phyloP scores from a whole-genome alignment of 352 stramenopile species.

The Pythium biforme region DNA sequence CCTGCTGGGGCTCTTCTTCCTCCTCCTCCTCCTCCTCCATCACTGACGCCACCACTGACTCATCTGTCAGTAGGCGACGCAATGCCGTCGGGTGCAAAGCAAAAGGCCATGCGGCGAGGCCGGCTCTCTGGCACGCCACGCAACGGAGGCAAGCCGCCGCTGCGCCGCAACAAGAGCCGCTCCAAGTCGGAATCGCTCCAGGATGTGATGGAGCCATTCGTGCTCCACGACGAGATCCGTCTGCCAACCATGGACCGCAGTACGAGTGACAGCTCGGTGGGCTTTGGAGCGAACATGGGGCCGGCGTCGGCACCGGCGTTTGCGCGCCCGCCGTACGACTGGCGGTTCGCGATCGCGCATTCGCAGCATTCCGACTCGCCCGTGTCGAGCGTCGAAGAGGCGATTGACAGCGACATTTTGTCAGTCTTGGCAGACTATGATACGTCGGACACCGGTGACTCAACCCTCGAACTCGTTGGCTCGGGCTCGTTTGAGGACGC shows the following conservation, averaged over 20 bases:
- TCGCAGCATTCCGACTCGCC: conserved; percentile 28
- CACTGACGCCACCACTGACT: neutral
- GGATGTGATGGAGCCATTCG: conserved; percentile 22
- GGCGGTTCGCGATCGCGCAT: conserved; percentile 23
- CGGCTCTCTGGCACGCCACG: conserved; percentile 39
- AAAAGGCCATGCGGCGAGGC: conserved; percentile 28
- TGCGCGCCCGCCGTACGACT: conserved; percentile 21
- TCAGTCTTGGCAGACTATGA: conserved; percentile 61
- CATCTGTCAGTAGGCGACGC: neutral
- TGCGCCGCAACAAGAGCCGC: conserved; percentile 42
- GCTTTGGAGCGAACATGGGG: conserved; percentile 21
- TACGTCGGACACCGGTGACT: conserved; percentile 36
- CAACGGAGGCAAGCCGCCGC: conserved; percentile 23
- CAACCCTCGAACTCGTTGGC: conserved; percentile 19
- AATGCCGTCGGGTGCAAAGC: conserved; percentile 5
- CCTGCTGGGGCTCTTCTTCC: no score
- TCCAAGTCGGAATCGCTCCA: conserved; percentile 65
- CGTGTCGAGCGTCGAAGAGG: conserved; percentile 53
- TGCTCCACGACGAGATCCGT: conserved; percentile 28
- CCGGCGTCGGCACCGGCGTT: neutral
- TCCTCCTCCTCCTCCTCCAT: neutral
- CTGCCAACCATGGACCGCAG: conserved; percentile 34
- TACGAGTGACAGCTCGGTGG: conserved; percentile 30
- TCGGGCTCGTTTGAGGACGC: conserved; percentile 7
- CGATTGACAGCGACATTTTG: conserved; percentile 76